These are phyloP conservation scores for Coleophoma cylindrospora DNA, from an alignment of 2,329 filamentous ascomycete species.

Conservation along the genomic window DNA sequence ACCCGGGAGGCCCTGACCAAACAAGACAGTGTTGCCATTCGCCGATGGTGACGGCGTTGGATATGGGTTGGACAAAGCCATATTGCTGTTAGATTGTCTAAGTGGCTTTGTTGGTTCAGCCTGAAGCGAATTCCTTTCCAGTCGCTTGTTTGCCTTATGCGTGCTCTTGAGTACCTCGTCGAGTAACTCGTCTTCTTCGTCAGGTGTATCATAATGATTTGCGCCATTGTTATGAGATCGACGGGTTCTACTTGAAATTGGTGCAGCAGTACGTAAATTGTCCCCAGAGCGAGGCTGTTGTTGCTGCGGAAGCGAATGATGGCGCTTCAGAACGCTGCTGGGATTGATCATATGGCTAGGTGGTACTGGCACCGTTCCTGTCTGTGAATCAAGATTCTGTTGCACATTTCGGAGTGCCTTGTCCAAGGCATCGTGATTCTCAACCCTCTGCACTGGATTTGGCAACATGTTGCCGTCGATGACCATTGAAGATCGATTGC, in stretches of 20 bases:
- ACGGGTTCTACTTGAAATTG: constrained; percentile 75
- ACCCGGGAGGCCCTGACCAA: constrained; percentile 50
- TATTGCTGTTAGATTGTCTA: constrained; percentile 60
- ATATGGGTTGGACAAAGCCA: constrained; percentile 56
- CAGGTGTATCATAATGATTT: constrained; percentile 86
- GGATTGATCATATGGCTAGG: constrained; percentile 46
- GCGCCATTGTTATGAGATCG: constrained; percentile 71
- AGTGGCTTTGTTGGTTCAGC: constrained; percentile 42
- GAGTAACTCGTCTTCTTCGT: constrained; percentile 93
- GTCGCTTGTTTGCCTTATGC: constrained; percentile 65
- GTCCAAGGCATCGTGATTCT: constrained; percentile 56
- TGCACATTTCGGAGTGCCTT: constrained; percentile 51
- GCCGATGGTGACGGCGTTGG: constrained; percentile 72
- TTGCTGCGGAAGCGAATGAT: constrained; percentile 60
- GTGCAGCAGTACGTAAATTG: constrained; percentile 50
- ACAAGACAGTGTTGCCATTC: constrained; percentile 72
- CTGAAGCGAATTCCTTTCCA: constrained; percentile 42
- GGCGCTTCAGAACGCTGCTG: constrained; percentile 53
- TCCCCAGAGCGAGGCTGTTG: constrained; percentile 51
- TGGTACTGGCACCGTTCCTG: constrained; percentile 37
- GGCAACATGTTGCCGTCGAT: constrained; percentile 49
- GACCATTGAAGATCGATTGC: constrained; percentile 78
- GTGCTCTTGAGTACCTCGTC: constrained; percentile 83
- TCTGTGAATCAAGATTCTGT: constrained; percentile 38
- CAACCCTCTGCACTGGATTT: constrained; percentile 45